Base-by-base conservation (phyloP, 2,329 filamentous ascomycete genomes). In the Pseudocercospora vitis region DNA sequence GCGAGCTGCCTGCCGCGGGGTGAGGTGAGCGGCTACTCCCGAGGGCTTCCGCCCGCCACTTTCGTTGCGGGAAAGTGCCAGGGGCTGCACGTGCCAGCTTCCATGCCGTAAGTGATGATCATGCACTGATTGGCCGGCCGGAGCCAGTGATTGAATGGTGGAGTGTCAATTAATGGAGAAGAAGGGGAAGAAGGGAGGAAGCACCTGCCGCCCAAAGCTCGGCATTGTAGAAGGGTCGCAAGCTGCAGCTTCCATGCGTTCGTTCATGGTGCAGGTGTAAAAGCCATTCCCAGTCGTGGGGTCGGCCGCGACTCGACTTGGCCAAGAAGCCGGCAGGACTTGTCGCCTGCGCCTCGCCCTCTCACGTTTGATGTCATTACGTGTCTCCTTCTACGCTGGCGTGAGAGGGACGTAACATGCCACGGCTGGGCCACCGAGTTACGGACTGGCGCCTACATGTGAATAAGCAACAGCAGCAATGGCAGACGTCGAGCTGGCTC, bases 401-500 rank as follows among this genome's bases (percentile, higher is more conserved):
- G 45, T 33, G 29, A 24, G 37, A 26, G 21, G 21, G 16, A 19
- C 21, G 16, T 21, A 29, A 33, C 29, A 35, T 33, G 45, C 24
- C 18, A 48, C 45, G 11, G 21, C 32, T 16, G 29, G 8, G 23
- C 45, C 12, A 45, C 5, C 11, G 24, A 28, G 29, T 19, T 12
- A 21, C 7, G 7, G 29, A n/a, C 16, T 16, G 29, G 42, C 42
- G 19, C n/a, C 12, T n/a, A n/a, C 16, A 24, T n/a, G 26, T 18
- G 18, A 29, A 29, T 45, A 24, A 45, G 14, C 42, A 12, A 33
- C 44, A 45, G 24, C 40, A 48, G 59, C 37, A 62, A 95, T 95
- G 89, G 85, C 87, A 70, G 88, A 91, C 74, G 82, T 89, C 73
- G 90, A 95, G 66, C 83, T 82, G 70, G 81, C 85, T 76, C 89